Percentiles rank a stretch among this genome's conserved stretches.
Evolutionary conservation across 495 filamentous ascomycete species (phyloP).

Genomic region (Extremus antarcticus): DNA sequence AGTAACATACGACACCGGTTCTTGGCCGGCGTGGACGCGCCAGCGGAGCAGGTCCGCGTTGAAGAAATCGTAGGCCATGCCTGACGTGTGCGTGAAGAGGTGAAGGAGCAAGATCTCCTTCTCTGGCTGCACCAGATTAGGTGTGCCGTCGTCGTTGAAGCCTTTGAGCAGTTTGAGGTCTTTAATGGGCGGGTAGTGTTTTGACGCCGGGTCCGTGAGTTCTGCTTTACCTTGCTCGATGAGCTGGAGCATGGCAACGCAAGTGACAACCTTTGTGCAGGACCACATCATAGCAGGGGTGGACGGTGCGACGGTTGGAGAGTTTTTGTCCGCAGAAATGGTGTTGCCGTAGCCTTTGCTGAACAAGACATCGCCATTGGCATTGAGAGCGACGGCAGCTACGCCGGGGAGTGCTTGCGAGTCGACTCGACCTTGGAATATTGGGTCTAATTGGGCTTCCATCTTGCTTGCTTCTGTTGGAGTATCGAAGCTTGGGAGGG

Average conservation of each 20-base stretch:
- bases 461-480: neutral
- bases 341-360: constrained; percentile 3
- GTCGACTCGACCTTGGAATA: neutral
- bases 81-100: constrained; percentile 12
- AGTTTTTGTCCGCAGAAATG: neutral
- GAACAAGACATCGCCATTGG: neutral
- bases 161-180: neutral
- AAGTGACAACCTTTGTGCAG: constrained; percentile 22
- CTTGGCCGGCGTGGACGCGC: neutral
- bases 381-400: neutral
- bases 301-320: neutral
- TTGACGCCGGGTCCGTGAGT: constrained; percentile 18
- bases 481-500: no score
- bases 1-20: neutral
- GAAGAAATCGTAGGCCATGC: constrained; percentile 6
- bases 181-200: constrained; percentile 6
- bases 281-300: neutral
- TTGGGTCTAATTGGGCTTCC: neutral
- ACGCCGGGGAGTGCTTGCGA: neutral
- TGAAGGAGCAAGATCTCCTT: neutral
- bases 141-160: neutral
- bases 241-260: constrained; percentile 21
- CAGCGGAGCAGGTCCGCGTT: neutral
- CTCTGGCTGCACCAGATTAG: neutral
- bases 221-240: constrained; percentile 22